These are phyloP conservation scores for Phaeoacremonium minimum DNA, from an alignment of 2,329 filamentous ascomycete species.

Conservation along the genomic window DNA sequence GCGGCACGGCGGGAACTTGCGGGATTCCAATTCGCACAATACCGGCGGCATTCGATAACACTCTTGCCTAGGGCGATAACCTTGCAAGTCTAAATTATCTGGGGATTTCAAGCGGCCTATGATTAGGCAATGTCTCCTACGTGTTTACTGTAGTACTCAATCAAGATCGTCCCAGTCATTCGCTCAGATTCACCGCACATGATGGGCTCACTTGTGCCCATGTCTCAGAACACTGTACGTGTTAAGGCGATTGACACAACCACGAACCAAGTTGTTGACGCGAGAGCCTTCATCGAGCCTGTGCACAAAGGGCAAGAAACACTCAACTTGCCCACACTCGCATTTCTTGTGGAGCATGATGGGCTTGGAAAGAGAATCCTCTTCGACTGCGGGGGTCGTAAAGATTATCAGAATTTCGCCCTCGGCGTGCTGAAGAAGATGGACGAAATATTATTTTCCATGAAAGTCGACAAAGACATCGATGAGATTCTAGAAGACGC, in stretches of 20 bases:
- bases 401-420: not conserved
- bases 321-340: not conserved
- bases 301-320: not conserved
- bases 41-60: not conserved
- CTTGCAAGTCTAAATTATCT: too few species aligned
- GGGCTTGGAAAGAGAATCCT: not conserved
- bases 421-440: not conserved
- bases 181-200: too few species aligned
- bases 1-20: not conserved
- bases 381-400: not conserved
- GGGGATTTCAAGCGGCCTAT: too few species aligned
- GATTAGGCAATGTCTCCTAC: too few species aligned
- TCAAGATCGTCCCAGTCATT: too few species aligned
- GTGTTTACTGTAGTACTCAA: too few species aligned
- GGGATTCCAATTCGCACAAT: not conserved
- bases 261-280: not conserved
- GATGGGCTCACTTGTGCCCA: not conserved
- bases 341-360: not conserved
- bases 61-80: too few species aligned
- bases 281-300: not conserved
- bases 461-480: not conserved
- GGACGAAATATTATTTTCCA: not conserved
- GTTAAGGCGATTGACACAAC: not conserved
- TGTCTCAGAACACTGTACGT: not conserved
- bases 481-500: not conserved